phyloP scores from a whole-genome alignment of 176 grass and related monocot genomes.

The Oryza coarctata region DNA sequence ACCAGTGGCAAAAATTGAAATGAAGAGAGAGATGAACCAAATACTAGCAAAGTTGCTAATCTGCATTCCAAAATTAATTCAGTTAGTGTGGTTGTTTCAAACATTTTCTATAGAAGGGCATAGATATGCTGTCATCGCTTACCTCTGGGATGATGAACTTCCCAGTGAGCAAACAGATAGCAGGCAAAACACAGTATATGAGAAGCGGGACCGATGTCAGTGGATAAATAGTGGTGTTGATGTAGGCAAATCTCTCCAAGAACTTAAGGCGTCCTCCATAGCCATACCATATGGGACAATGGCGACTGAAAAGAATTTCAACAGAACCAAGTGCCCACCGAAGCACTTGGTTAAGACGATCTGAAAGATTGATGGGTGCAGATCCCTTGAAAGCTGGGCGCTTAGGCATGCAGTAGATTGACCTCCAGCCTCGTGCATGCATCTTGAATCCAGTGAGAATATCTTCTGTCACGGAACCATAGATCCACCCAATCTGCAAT shows the following conservation, averaged over 20 bases:
- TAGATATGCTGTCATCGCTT: constrained; percentile 10
- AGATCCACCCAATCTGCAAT: constrained; percentile 96
- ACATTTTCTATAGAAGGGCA: neutral
- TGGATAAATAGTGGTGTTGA: constrained; percentile 95
- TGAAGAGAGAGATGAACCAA: constrained; percentile 94
- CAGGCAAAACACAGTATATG: constrained; percentile 78
- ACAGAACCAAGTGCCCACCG: constrained; percentile 89
- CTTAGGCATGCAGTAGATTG: constrained; percentile 96
- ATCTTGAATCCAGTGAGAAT: constrained; percentile 98
- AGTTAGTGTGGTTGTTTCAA: constrained; percentile 11
- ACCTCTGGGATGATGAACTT: constrained; percentile 97
- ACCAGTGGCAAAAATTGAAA: constrained; percentile 92
- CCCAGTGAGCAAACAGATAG: constrained; percentile 88
- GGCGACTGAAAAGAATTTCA: constrained; percentile 94
- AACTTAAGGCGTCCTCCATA: constrained; percentile 87
- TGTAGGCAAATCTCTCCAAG: constrained; percentile 89
- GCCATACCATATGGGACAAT: constrained; percentile 93
- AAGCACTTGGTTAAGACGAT: constrained; percentile 95
- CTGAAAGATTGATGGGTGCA: constrained; percentile 96
- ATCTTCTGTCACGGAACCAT: constrained; percentile 97
- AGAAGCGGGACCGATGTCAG: constrained; percentile 79
- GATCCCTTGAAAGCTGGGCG: constrained; percentile 85
- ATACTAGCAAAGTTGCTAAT: constrained; percentile 94
- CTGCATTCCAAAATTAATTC: constrained; percentile 51
- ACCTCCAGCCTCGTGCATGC: constrained; percentile 88